Percentiles rank a stretch among this genome's conserved stretches.
These are phyloP conservation scores for Yamadazyma dendronema DNA, from an alignment of 1,139 yeast genomes.

Conservation along the genomic window DNA sequence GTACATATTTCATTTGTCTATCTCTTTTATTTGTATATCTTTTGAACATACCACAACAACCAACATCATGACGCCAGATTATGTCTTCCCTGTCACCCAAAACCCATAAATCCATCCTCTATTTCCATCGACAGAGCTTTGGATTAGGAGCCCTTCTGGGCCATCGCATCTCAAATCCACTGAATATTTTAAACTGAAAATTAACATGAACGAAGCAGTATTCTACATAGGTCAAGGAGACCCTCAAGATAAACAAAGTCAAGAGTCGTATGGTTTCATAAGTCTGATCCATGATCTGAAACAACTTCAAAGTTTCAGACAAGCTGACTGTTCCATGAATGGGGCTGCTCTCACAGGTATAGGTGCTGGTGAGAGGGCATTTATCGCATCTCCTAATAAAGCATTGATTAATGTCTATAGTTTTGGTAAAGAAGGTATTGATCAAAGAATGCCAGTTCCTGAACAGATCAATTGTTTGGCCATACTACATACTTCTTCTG, in stretches of 20 bases:
- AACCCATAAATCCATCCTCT: too few species aligned
- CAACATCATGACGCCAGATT: too few species aligned
- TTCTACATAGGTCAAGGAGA: slow-evolving; percentile 54
- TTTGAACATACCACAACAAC: too few species aligned
- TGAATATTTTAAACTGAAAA: slow-evolving; percentile 5
- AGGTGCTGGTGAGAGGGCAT: slow-evolving; percentile 46
- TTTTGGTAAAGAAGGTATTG: slow-evolving; percentile 76
- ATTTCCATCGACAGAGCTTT: too few species aligned
- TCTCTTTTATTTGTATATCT: too few species aligned
- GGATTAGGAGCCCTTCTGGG: neutral
- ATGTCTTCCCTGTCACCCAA: too few species aligned
- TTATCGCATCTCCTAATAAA: slow-evolving; percentile 64
- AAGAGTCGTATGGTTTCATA: slow-evolving; percentile 48
- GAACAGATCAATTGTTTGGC: slow-evolving; percentile 68
- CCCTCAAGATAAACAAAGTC: slow-evolving; percentile 44
- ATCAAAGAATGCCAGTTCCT: slow-evolving; percentile 83
- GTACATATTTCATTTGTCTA: too few species aligned
- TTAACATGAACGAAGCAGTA: slow-evolving; percentile 57
- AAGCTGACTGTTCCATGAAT: slow-evolving; percentile 48
- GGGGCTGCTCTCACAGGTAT: slow-evolving; percentile 47
- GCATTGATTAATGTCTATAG: slow-evolving; percentile 75
- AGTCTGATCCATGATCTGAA: slow-evolving; percentile 52
- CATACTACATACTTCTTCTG: slow-evolving; percentile 37
- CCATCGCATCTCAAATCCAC: slow-evolving; percentile 5
- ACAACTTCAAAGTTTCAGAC: slow-evolving; percentile 51